Conservation (phyloP, 441 rosid species). For the Erodium chrysanthum region DNA sequence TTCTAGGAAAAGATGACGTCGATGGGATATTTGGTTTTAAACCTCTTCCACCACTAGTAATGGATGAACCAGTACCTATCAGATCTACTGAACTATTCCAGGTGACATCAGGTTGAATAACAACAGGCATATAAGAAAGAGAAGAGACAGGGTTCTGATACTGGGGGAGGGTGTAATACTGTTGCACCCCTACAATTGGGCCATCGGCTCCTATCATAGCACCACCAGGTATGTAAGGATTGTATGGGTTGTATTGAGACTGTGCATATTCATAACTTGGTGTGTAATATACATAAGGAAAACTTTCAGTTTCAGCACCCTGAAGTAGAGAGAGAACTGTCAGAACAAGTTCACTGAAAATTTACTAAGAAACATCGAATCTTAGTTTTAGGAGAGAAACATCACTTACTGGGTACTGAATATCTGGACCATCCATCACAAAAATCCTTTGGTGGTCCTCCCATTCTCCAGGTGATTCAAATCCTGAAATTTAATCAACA, state of each 20-base stretch:
- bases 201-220: constrained; percentile 58
- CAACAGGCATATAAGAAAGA: constrained; percentile 46
- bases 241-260: constrained; percentile 79
- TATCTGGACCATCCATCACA: constrained; percentile 68
- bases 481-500: constrained; percentile 38
- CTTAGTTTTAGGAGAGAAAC: neutral
- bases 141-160: constrained; percentile 52
- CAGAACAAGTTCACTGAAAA: constrained; percentile 7
- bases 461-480: constrained; percentile 81
- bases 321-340: constrained; percentile 23
- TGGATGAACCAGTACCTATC: constrained; percentile 35
- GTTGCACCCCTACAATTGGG: constrained; percentile 51
- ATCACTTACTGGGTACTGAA: constrained; percentile 54
- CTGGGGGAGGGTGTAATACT: constrained; percentile 50
- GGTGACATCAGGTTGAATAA: constrained; percentile 42
- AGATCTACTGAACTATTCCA: constrained; percentile 34
- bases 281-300: constrained; percentile 70
- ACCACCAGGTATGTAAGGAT: constrained; percentile 87
- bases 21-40: constrained; percentile 36
- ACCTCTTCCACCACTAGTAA: constrained; percentile 37
- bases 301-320: constrained; percentile 73
- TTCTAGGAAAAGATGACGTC: constrained; percentile 37
- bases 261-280: constrained; percentile 78
- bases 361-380: constrained; percentile 6
- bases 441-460: constrained; percentile 76